phyloP scores from a whole-genome alignment of 805 yeast genomes.

The Kuraishia capsulata region DNA sequence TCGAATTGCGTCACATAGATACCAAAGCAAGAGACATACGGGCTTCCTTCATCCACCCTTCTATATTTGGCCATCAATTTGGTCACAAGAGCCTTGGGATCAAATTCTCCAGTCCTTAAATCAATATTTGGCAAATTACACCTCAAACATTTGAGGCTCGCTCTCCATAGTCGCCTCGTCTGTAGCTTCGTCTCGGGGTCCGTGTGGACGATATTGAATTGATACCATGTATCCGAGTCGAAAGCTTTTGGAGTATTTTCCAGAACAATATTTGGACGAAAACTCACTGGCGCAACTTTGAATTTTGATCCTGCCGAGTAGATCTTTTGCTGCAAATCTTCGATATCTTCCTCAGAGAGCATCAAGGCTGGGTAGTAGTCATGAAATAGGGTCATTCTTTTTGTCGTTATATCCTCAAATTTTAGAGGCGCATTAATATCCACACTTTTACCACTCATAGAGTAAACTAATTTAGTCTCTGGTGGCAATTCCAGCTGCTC shows the following conservation, averaged over 20 bases:
- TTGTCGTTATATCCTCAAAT: neutral
- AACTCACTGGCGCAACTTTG: slow-evolving; percentile 10
- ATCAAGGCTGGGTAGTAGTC: slow-evolving; percentile 21
- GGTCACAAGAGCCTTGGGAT: slow-evolving; percentile 12
- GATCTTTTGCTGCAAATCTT: slow-evolving; percentile 6
- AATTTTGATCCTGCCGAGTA: slow-evolving; percentile 1
- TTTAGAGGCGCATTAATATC: slow-evolving; percentile 6
- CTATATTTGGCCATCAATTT: slow-evolving; percentile 16
- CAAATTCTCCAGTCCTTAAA: slow-evolving; percentile 11
- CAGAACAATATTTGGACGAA: slow-evolving; percentile 20
- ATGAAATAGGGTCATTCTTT: slow-evolving; percentile 15
- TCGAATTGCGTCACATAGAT: slow-evolving; percentile 17
- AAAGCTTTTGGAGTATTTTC: slow-evolving; percentile 11
- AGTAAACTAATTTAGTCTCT: slow-evolving; percentile 13
- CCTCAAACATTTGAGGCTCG: slow-evolving; percentile 17
- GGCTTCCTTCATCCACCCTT: slow-evolving; percentile 19
- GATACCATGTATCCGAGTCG: slow-evolving; percentile 17
- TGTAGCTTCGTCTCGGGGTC: slow-evolving; percentile 4
- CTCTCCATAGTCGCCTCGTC: slow-evolving; percentile 7
- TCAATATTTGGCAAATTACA: slow-evolving; percentile 20
- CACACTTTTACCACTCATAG: slow-evolving; percentile 17
- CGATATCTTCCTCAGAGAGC: slow-evolving; percentile 14
- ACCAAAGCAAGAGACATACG: slow-evolving; percentile 17
- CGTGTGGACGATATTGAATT: slow-evolving; percentile 11
- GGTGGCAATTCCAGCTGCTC: slow-evolving; percentile 11